Evolutionary conservation across 169 alveolate species (phyloP), one percentile per base, ranked within the genome.

Genomic region (Cyclospora cayetanensis): DNA sequence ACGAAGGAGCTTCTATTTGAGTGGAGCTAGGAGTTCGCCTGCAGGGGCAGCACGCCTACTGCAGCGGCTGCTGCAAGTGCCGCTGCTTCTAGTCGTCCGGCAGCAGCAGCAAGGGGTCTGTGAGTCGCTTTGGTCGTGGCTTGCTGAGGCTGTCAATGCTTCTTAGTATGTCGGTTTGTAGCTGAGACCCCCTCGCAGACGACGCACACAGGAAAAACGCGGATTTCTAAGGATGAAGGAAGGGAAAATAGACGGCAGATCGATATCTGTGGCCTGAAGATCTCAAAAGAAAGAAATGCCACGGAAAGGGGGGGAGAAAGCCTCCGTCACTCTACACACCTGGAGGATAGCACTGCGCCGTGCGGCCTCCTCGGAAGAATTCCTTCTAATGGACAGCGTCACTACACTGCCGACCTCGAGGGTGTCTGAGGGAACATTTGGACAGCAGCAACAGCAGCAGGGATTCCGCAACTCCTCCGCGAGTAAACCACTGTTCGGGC

Each of bases 401-500:
- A 70, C 82, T 2, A 70, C 46, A 7, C 82, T 70, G 55, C 82
- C 82, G 11, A 70, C 52, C 20, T 70, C 82, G 27, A 70, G 52
- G 9, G 53, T 46, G 29, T 0, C 82, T 35, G 82, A 31, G 46
- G 82, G n/a, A n/a, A n/a, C n/a, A n/a, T n/a, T n/a, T n/a, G n/a
- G n/a, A n/a, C n/a, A n/a, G n/a, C n/a, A n/a, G n/a, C n/a, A n/a
- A n/a, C n/a, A n/a, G n/a, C n/a, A n/a, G n/a, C n/a, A n/a, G n/a
- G n/a, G n/a, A n/a, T n/a, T n/a, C n/a, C n/a, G n/a, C n/a, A n/a
- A n/a, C n/a, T n/a, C n/a, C n/a, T n/a, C n/a, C n/a, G n/a, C n/a
- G n/a, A n/a, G n/a, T n/a, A n/a, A n/a, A n/a, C n/a, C n/a, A n/a
- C n/a, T n/a, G n/a, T n/a, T n/a, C n/a, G n/a, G n/a, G n/a, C n/a